A percentile compares a stretch with the other conserved stretches of the same genome.
Evolutionary conservation across 2,329 filamentous ascomycete species (phyloP).

Genomic region (Trichothecium roseum): DNA sequence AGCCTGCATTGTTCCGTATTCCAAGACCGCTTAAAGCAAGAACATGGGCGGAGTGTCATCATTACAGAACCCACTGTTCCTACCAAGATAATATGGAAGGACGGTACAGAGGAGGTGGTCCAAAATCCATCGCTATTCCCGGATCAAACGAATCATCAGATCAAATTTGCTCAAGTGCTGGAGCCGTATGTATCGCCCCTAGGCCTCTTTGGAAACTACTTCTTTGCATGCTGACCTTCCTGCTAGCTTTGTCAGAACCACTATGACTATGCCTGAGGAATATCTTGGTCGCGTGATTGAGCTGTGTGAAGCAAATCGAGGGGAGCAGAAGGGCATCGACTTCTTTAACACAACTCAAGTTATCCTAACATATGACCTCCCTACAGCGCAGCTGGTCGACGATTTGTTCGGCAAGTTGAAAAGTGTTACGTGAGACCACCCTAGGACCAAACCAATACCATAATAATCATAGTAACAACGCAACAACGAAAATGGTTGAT

Average conservation of each 20-base stretch:
- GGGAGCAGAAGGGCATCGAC: slow-evolving; percentile 75
- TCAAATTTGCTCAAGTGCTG: slow-evolving; percentile 32
- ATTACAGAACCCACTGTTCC: slow-evolving; percentile 94
- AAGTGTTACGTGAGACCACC: slow-evolving; percentile 53
- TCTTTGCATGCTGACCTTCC: background rate
- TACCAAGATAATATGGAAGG: slow-evolving; percentile 70
- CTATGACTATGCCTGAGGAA: slow-evolving; percentile 85
- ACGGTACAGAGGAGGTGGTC: slow-evolving; percentile 69
- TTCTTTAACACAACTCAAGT: slow-evolving; percentile 91
- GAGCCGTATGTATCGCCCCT: slow-evolving; percentile 34
- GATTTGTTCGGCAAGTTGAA: slow-evolving; percentile 98
- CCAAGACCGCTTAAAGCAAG: slow-evolving; percentile 85
- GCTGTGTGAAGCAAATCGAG: slow-evolving; percentile 81
- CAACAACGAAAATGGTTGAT: background rate
- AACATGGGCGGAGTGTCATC: slow-evolving; percentile 90
- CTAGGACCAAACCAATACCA: background rate
- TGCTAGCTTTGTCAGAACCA: slow-evolving; percentile 59
- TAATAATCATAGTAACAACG: background rate
- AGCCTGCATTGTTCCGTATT: slow-evolving; percentile 98
- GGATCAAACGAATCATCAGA: slow-evolving; percentile 43
- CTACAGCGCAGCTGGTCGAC: slow-evolving; percentile 82
- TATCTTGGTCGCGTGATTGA: slow-evolving; percentile 93
- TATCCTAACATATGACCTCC: slow-evolving; percentile 86
- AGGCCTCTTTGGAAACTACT: background rate
- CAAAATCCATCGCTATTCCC: slow-evolving; percentile 86